Conservation (phyloP, 2,329 filamentous ascomycete species). For the Monilinia aucupariae region DNA sequence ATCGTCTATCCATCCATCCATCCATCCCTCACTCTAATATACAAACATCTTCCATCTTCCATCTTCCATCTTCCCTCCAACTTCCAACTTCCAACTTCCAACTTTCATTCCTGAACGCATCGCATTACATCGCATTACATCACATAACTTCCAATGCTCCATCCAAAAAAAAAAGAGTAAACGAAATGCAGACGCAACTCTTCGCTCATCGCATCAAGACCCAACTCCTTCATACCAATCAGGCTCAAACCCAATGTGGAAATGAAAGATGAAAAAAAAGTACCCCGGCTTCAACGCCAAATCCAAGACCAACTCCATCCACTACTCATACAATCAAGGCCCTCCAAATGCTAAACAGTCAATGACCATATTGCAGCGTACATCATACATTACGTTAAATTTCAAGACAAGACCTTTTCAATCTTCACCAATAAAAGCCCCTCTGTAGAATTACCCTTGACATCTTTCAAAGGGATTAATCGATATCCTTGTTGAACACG, state of each 20-base stretch:
- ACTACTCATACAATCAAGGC: background rate
- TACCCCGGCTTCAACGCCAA: background rate
- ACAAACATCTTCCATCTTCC: background rate
- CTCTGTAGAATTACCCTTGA: slow-evolving; percentile 57
- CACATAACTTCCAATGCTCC: no score
- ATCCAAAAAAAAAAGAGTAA: no score
- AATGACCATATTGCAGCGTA: background rate
- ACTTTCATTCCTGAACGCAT: no score
- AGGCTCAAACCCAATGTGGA: background rate
- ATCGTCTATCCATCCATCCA: background rate
- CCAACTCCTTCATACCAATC: background rate
- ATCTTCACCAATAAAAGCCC: slow-evolving; percentile 72
- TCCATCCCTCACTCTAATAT: background rate
- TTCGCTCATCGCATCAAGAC: background rate
- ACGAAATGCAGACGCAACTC: background rate
- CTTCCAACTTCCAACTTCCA: no score
- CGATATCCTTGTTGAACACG: slow-evolving; percentile 69
- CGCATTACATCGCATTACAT: no score
- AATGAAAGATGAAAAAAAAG: background rate
- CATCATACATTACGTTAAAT: slow-evolving; percentile 10
- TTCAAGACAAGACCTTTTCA: slow-evolving; percentile 45
- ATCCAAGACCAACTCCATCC: background rate
- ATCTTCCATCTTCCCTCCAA: no score
- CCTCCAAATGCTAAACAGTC: background rate
- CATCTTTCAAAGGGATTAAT: slow-evolving; percentile 70